These are phyloP conservation scores for Ophiobolus disseminans DNA, from an alignment of 2,329 filamentous ascomycete genomes.

Conservation along the genomic window DNA sequence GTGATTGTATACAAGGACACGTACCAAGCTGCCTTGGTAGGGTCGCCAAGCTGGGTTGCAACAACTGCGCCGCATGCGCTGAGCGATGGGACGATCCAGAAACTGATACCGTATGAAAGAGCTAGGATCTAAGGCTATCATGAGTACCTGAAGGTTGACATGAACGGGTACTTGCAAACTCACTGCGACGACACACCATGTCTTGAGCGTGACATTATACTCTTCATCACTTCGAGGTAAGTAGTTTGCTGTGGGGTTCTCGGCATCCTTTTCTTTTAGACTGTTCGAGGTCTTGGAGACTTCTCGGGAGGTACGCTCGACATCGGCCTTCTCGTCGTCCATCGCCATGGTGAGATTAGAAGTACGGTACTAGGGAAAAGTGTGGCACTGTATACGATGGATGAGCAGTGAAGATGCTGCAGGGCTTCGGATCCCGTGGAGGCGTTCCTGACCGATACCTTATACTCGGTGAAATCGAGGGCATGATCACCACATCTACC, in stretches of 20 bases:
- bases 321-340: constrained; percentile 11
- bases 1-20: constrained; percentile 51
- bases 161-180: neutral
- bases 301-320: constrained; percentile 9
- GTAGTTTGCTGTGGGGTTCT: constrained; percentile 16
- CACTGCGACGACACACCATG: constrained; percentile 48
- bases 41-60: constrained; percentile 47
- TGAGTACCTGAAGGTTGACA: neutral
- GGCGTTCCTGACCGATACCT: constrained; percentile 1
- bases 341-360: neutral
- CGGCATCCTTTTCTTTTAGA: constrained; percentile 18
- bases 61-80: constrained; percentile 39
- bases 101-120: constrained; percentile 49
- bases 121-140: constrained; percentile 37
- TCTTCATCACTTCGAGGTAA: constrained; percentile 45
- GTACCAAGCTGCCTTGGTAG: constrained; percentile 44
- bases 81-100: constrained; percentile 50
- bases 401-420: neutral
- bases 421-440: neutral
- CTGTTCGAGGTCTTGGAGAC: constrained; percentile 15
- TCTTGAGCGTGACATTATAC: constrained; percentile 52
- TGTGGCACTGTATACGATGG: neutral
- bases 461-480: constrained; percentile 4
- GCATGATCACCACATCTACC: neutral
- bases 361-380: neutral